Evolutionary conservation across 2,329 filamentous ascomycete species (phyloP), one percentile per base, ranked within the genome.

Genomic region (Geoglossum cookeanum): DNA sequence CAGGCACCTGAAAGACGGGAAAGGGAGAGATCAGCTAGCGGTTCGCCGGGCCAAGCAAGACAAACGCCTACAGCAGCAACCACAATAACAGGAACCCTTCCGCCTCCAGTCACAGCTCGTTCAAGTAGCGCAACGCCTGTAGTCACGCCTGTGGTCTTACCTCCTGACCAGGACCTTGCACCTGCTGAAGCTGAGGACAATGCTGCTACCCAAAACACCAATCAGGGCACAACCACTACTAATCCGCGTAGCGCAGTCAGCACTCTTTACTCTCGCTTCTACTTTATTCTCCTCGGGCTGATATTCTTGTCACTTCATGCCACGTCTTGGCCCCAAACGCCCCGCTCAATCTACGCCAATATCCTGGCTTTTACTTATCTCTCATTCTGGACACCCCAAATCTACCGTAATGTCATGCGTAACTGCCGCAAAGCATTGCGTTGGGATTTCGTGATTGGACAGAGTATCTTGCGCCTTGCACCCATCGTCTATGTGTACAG

Each of bases 331-430:
- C 78, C 79, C 60, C 68, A 1, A 48, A 65, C 13, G 61, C 66
- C 39, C 54, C 55, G 3, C 68, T 72, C 72, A 2, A 66, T 75
- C 47, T 84, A 81, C 67, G 75, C 75, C 60, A 75, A 90, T 66
- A 61, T 75, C 2, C 71, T 94, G 27, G 76, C 79, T 1, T 80
- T 91, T 63, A 62, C 78, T 56, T 96, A 96, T 67, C 78, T 96
- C 49, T 95, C 90, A 22, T 83, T 96, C 66, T 97, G 91, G 91
- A 67, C 83, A 0, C 91, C 92, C 0, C 92, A 98, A 68, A 94
- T 97, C 62, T 80, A 85, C 66, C 86, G 92, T 60, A 98, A 98
- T 68, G 76, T 85, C 56, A 81, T 87, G 69, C 86, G 91, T 57
- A 96, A 96, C 70, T 95, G 89, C 68, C 87, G 90, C 45, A 87